These are phyloP conservation scores for Acacia pycnantha DNA, from an alignment of 331 rosid genomes.

Conservation along the genomic window DNA sequence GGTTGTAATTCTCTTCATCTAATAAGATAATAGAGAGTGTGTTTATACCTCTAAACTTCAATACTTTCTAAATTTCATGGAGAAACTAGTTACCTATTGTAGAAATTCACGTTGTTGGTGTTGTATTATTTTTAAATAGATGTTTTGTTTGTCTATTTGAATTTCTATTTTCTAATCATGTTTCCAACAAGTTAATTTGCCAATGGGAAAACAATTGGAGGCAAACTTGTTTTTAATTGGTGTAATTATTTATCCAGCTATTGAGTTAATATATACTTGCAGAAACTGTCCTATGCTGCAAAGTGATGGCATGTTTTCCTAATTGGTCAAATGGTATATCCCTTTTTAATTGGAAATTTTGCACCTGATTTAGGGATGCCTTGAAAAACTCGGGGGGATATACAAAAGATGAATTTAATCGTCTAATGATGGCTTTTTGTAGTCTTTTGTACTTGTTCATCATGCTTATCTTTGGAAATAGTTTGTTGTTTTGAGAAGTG, in stretches of 20 bases:
- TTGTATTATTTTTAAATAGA: neutral
- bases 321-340: neutral
- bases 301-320: neutral
- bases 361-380: neutral
- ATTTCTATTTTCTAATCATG: neutral
- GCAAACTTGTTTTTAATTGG: neutral
- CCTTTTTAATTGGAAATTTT: neutral
- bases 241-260: neutral
- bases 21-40: too few relatives aligned
- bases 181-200: neutral
- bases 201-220: neutral
- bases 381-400: neutral
- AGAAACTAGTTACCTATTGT: neutral
- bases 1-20: too few relatives aligned
- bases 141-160: neutral
- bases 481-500: conserved; percentile 2
- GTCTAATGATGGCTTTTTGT: neutral
- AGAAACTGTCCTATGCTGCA: neutral
- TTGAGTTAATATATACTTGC: neutral
- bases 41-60: too few relatives aligned
- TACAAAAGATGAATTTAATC: neutral
- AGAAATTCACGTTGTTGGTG: neutral
- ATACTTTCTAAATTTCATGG: neutral
- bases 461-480: conserved; percentile 1
- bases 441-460: neutral